A percentile compares a stretch with the other conserved stretches of the same genome.
phyloP scores from a whole-genome alignment of 2,329 filamentous ascomycete species.

The Tolypocladium ovalisporum region DNA sequence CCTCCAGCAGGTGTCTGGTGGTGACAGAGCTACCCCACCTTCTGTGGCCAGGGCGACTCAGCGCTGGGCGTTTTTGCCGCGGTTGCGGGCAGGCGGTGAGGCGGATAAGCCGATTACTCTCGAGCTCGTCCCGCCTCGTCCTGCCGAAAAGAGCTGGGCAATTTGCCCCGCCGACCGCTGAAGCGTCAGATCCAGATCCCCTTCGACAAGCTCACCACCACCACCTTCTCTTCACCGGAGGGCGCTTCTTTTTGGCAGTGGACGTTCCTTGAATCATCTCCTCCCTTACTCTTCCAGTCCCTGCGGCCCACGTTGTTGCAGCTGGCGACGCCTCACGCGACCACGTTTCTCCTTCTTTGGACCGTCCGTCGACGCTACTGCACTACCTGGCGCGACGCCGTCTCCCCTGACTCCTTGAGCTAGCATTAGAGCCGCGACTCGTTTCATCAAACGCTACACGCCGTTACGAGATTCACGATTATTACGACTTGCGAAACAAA shows the following conservation, averaged over 20 bases:
- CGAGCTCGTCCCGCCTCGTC: background rate
- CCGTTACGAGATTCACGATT: background rate
- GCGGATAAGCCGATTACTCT: constrained; percentile 2
- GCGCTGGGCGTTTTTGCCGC: background rate
- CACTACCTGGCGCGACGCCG: background rate
- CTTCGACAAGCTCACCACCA: background rate
- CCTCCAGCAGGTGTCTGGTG: background rate
- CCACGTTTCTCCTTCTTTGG: background rate
- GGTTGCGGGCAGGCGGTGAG: background rate
- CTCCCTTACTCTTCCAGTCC: background rate
- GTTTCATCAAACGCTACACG: background rate
- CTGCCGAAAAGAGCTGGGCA: background rate
- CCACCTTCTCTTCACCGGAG: background rate
- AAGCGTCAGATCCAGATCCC: background rate
- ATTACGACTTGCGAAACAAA: background rate
- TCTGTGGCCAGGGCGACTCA: background rate
- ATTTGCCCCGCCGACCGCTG: background rate
- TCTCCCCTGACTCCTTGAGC: background rate
- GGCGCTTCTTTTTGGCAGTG: constrained; percentile 4
- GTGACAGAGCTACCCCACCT: constrained; percentile 1
- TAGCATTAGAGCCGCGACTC: background rate
- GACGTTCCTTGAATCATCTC: constrained; percentile 1
- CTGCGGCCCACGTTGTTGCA: background rate
- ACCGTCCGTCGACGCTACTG: background rate
- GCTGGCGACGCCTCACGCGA: background rate